Evolutionary conservation across 1,284 basidiomycete genomes (phyloP).

Genomic region (Porphyrellus sp.): DNA sequence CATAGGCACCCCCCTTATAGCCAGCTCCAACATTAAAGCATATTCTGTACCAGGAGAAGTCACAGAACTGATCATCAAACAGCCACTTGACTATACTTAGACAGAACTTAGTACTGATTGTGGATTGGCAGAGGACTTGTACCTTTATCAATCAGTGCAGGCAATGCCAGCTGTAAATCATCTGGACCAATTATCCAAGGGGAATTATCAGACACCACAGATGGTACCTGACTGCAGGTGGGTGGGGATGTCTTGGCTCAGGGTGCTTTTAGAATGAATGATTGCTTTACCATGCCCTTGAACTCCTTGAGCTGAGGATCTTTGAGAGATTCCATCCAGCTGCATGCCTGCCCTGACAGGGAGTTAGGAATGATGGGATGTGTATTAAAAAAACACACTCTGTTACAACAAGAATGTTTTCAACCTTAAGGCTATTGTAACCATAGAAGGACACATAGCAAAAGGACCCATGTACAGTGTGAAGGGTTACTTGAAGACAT

Average conservation of each 20-base stretch:
- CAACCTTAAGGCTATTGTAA: not conserved
- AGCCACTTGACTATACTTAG: not conserved
- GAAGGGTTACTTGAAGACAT: not conserved
- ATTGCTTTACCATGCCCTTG: not conserved
- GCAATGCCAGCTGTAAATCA: not conserved
- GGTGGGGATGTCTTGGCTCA: not conserved
- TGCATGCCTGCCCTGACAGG: not conserved
- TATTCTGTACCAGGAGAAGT: not conserved
- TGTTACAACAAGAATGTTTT: not conserved
- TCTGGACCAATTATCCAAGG: not conserved
- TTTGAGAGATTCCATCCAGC: not conserved
- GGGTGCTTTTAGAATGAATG: not conserved
- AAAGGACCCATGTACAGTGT: not conserved
- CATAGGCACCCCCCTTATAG: not conserved
- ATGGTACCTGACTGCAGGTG: not conserved
- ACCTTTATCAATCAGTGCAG: not conserved
- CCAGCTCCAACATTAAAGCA: conserved; percentile 1
- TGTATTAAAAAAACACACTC: not conserved
- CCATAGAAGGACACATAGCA: conserved; percentile 1
- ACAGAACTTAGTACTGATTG: not conserved
- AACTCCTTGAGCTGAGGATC: not conserved
- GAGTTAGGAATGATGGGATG: not conserved
- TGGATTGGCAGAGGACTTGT: not conserved
- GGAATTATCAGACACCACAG: not conserved
- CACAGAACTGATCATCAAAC: not conserved